Evolutionary conservation across 129 eudicot genomes (phyloP), one percentile per base, ranked within the genome.

Genomic region (Lactuca sativa): DNA sequence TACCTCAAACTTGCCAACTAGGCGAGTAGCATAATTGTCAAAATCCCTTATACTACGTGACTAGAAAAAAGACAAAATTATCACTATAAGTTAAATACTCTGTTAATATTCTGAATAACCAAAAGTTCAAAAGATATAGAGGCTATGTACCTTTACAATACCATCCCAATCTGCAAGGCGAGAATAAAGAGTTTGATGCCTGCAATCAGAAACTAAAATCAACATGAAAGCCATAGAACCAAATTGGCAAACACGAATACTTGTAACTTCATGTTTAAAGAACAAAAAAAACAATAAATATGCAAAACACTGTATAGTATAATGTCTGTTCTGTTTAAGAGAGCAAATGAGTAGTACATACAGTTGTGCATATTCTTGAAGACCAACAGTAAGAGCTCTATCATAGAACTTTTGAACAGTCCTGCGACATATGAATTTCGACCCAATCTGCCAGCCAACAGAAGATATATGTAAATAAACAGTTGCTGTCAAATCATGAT

Each of bases 111-210:
- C 16, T 32, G 56, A 36, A 30, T 18, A 62, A 52, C 62, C 30
- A 62, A 41, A 6, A 62, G 8, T 62, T 38, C 9, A 70, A 58
- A 55, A 36, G 36, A 62, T 34, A 6, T 30, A 74, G 49, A 72
- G 41, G 21, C 73, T 30, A 62, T 40, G 9, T 33, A 92, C 98
- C 96, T 92, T 85, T 82, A 59, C 73, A 16, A 92, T 92, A 62
- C 98, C 98, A 61, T 86, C 98, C 98, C 98, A 92, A 69, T 92
- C 83, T 30, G 90, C 98, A 72, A 89, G 92, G 49, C 95, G 93
- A 33, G 92, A 78, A 80, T 77, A 86, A 25, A 76, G 88, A 40
- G 88, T 76, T 73, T 89, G 82, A 82, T 92, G 91, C 65, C 98
- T 92, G 92, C 81, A 89, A 74, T 14, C 36, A 70, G 17, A 17